These are phyloP conservation scores for Aspergillus aculeatinus DNA, from an alignment of 2,329 filamentous ascomycete species.

Conservation along the genomic window DNA sequence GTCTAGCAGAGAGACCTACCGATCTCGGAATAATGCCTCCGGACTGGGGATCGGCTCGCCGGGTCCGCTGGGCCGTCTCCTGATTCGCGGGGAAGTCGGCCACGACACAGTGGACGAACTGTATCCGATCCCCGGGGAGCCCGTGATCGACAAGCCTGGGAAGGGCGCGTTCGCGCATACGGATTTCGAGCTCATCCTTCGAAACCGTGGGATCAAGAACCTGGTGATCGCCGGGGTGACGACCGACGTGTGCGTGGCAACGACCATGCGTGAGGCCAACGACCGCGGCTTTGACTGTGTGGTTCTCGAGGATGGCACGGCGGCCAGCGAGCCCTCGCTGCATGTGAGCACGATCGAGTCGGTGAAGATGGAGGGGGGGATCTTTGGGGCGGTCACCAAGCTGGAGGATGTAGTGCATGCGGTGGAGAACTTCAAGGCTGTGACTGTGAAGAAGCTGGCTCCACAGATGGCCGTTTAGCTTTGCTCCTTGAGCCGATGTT, in stretches of 20 bases:
- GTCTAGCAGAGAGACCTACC: slow-evolving; percentile 53
- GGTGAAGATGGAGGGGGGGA: slow-evolving; percentile 49
- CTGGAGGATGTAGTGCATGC: slow-evolving; percentile 42
- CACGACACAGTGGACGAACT: slow-evolving; percentile 59
- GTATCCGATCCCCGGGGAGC: slow-evolving; percentile 48
- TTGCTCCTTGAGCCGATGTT: slow-evolving; percentile 1
- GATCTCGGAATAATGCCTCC: slow-evolving; percentile 53
- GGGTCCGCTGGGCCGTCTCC: slow-evolving; percentile 58
- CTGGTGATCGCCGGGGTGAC: slow-evolving; percentile 56
- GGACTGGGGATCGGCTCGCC: slow-evolving; percentile 52
- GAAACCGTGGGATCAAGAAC: slow-evolving; percentile 53
- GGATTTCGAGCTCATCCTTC: slow-evolving; percentile 53
- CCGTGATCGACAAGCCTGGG: slow-evolving; percentile 57
- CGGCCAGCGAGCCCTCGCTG: slow-evolving; percentile 43
- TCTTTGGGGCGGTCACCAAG: slow-evolving; percentile 44
- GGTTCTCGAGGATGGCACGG: slow-evolving; percentile 51
- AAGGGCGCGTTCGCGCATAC: slow-evolving; percentile 55
- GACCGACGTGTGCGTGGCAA: slow-evolving; percentile 57
- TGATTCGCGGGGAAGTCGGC: slow-evolving; percentile 58
- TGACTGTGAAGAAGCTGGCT: slow-evolving; percentile 44
- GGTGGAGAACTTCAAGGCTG: slow-evolving; percentile 43
- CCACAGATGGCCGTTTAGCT: slow-evolving; percentile 37
- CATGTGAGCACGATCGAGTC: slow-evolving; percentile 45
- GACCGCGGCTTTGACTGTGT: slow-evolving; percentile 57
- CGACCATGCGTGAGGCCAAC: slow-evolving; percentile 56